These are phyloP conservation scores for Exobasidium cylindrosporum DNA, from an alignment of 1,284 basidiomycete species.

Conservation along the genomic window DNA sequence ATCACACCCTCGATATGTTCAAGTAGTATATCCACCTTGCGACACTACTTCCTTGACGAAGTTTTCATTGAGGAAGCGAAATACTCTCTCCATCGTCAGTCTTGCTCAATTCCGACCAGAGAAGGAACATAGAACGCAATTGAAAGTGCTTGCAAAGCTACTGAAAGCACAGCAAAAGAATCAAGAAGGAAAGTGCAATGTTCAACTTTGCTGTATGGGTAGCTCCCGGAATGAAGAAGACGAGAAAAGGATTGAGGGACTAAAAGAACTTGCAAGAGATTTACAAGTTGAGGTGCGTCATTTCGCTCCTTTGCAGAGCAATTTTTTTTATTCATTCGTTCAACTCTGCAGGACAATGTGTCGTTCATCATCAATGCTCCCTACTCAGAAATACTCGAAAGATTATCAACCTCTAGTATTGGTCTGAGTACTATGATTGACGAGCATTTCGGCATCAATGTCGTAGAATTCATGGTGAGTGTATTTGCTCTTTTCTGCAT, in stretches of 20 bases:
- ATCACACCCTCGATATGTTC: conserved; percentile 1
- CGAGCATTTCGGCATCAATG: conserved; percentile 97
- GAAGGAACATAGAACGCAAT: conserved; percentile 84
- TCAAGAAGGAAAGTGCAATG: neutral
- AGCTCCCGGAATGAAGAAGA: conserved; percentile 77
- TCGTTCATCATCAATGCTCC: conserved; percentile 80
- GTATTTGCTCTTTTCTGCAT: neutral
- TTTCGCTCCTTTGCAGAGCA: conserved; percentile 20
- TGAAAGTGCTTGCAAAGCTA: conserved; percentile 68
- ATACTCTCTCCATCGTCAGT: conserved; percentile 25
- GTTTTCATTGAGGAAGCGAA: conserved; percentile 63
- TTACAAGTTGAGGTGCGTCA: conserved; percentile 70
- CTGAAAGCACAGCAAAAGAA: conserved; percentile 55
- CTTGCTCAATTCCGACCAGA: conserved; percentile 81
- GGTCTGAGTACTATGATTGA: conserved; percentile 97
- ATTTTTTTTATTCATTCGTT: too few species aligned
- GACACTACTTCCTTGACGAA: conserved; percentile 72
- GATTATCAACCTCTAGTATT: conserved; percentile 71
- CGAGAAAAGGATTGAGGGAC: conserved; percentile 65
- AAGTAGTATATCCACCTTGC: conserved; percentile 85
- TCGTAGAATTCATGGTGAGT: conserved; percentile 88
- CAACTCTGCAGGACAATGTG: conserved; percentile 59
- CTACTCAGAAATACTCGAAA: conserved; percentile 68
- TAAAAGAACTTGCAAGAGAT: conserved; percentile 65
- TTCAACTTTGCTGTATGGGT: conserved; percentile 68